phyloP scores from a whole-genome alignment of 805 yeast species.

The Komagataella pastoris region DNA sequence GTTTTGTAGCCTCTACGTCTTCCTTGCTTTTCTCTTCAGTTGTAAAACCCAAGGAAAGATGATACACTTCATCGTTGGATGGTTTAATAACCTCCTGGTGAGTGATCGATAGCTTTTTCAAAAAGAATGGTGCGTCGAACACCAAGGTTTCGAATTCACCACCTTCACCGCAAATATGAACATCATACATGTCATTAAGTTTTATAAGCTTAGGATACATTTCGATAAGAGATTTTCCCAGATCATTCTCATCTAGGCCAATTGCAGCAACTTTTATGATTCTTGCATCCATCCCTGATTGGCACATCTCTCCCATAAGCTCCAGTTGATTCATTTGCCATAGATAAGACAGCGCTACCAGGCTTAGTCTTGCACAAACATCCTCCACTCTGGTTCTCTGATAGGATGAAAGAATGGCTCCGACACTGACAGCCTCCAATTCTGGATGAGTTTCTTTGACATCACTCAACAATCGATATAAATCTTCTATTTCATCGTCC shows the following conservation, averaged over 20 bases:
- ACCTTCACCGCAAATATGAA: conserved; percentile 97
- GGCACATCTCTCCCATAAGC: conserved; percentile 73
- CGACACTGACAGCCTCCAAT: conserved; percentile 79
- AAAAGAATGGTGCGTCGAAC: conserved; percentile 79
- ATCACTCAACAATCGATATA: conserved; percentile 34
- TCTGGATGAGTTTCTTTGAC: conserved; percentile 52
- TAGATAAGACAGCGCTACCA: conserved; percentile 60
- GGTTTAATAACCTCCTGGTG: conserved; percentile 28
- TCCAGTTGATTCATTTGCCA: conserved; percentile 86
- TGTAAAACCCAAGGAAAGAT: conserved; percentile 41
- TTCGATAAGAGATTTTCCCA: conserved; percentile 56
- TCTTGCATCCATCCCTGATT: conserved; percentile 59
- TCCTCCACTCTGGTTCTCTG: conserved; percentile 90
- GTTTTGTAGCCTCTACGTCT: conserved; percentile 1
- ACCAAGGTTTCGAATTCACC: conserved; percentile 96
- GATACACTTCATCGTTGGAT: conserved; percentile 58
- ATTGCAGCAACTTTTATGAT: conserved; percentile 88
- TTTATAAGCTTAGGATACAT: conserved; percentile 42
- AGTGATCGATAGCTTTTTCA: conserved; percentile 27
- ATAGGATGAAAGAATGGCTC: conserved; percentile 92
- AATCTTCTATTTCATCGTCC: conserved; percentile 82
- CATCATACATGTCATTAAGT: conserved; percentile 56
- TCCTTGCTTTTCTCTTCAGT: conserved; percentile 21
- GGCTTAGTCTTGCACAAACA: conserved; percentile 64
- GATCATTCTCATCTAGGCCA: conserved; percentile 54